Evolutionary conservation across 306 rosid genomes (phyloP).

Genomic region (Malus sylvestris): DNA sequence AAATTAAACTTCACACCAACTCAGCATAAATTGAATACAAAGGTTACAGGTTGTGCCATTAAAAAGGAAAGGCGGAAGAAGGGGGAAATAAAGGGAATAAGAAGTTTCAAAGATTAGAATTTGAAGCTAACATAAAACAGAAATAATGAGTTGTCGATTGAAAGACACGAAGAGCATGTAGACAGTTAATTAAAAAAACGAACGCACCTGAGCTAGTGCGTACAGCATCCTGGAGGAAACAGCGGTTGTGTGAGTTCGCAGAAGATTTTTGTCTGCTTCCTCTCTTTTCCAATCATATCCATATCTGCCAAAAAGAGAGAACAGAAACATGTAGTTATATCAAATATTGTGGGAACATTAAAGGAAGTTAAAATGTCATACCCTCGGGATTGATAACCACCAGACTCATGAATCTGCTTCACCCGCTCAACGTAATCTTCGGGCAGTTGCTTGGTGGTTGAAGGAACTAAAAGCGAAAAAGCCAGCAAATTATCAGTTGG

Average conservation of each 20-base stretch:
- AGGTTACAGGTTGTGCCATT: background rate
- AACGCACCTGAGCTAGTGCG: slow-evolving; percentile 60
- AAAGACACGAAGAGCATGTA: background rate
- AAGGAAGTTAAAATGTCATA: slow-evolving; percentile 19
- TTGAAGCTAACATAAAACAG: background rate
- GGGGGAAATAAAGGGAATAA: background rate
- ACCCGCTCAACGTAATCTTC: slow-evolving; percentile 96
- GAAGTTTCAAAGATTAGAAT: background rate
- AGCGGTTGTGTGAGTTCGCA: slow-evolving; percentile 92
- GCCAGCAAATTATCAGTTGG: slow-evolving; percentile 16
- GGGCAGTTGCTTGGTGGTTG: slow-evolving; percentile 65
- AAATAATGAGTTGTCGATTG: background rate
- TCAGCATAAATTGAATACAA: background rate
- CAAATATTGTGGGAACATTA: slow-evolving; percentile 4
- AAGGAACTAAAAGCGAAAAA: slow-evolving; percentile 54
- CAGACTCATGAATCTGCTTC: slow-evolving; percentile 71
- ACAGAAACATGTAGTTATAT: slow-evolving; percentile 3
- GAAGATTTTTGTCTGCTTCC: slow-evolving; percentile 83
- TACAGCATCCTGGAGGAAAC: slow-evolving; percentile 94
- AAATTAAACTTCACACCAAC: background rate
- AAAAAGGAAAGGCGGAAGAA: background rate
- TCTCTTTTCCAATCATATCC: slow-evolving; percentile 84
- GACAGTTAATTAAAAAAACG: background rate
- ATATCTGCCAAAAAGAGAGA: slow-evolving; percentile 41
- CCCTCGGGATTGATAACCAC: slow-evolving; percentile 94